phyloP scores from a whole-genome alignment of 2,329 filamentous ascomycete genomes.

The Neobulgaria alba region DNA sequence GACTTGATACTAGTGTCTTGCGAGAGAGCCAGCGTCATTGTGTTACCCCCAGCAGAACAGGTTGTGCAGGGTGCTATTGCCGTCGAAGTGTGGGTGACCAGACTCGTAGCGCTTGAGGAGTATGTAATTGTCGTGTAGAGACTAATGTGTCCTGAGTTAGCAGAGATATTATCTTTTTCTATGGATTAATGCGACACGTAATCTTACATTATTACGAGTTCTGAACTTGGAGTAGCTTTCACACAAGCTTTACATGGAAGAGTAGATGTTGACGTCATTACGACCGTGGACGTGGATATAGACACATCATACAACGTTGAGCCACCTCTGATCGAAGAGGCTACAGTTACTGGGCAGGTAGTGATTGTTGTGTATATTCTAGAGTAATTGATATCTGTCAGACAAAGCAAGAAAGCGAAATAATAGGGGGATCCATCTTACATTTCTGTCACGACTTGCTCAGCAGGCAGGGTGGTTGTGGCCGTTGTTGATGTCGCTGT shows the following conservation, averaged over 20 bases:
- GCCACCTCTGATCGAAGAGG: background rate
- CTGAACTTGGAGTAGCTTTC: too few species aligned
- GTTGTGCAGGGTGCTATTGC: background rate
- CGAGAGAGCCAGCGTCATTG: background rate
- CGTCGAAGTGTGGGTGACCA: background rate
- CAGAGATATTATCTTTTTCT: too few species aligned
- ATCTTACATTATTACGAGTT: too few species aligned
- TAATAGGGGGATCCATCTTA: too few species aligned
- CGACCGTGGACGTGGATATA: background rate
- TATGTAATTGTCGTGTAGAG: background rate
- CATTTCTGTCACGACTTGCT: too few species aligned
- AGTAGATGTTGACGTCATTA: background rate
- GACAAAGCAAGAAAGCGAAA: too few species aligned
- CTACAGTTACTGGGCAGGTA: background rate
- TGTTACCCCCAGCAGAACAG: background rate
- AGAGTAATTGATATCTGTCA: too few species aligned
- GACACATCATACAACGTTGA: background rate
- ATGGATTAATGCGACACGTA: too few species aligned
- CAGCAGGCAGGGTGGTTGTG: too few species aligned
- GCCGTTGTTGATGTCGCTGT: background rate
- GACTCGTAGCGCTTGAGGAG: background rate
- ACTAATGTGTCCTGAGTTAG: too few species aligned
- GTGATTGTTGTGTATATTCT: background rate
- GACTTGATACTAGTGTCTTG: too few species aligned
- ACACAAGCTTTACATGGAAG: background rate